phyloP scores from a whole-genome alignment of 2,329 filamentous ascomycete genomes.

The Dactylellina sp. region DNA sequence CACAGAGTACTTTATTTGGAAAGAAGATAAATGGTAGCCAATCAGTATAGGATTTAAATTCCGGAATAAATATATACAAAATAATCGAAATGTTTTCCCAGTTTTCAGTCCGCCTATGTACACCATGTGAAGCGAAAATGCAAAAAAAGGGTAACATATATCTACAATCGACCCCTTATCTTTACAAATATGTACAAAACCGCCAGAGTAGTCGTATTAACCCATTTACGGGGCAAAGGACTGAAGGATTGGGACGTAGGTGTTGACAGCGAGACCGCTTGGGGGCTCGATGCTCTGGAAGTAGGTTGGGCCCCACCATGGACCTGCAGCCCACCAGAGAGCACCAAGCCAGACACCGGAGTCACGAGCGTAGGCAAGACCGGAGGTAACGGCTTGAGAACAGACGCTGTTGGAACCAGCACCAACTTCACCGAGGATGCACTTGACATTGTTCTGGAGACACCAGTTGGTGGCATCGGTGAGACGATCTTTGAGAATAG shows the following conservation, averaged over 20 bases:
- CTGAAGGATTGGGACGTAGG: constrained; percentile 53
- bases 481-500: constrained; percentile 68
- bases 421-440: constrained; percentile 71
- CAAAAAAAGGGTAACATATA: constrained; percentile 15
- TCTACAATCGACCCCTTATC: constrained; percentile 20
- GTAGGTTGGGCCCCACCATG: constrained; percentile 68
- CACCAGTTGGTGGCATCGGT: constrained; percentile 70
- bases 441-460: constrained; percentile 69
- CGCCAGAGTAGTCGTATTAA: neutral
- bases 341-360: constrained; percentile 62
- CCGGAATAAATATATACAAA: neutral
- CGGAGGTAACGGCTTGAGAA: constrained; percentile 30
- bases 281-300: constrained; percentile 63
- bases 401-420: constrained; percentile 66
- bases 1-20: too few species aligned
- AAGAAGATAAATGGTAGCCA: too few species aligned
- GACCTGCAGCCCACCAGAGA: constrained; percentile 72
- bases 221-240: constrained; percentile 33
- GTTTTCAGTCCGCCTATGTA: constrained; percentile 3
- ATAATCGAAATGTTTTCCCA: neutral
- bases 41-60: too few species aligned
- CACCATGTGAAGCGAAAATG: neutral
- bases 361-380: constrained; percentile 50
- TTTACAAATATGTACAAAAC: constrained; percentile 14
- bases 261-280: constrained; percentile 60